Percentiles rank a stretch among this genome's conserved stretches.
Evolutionary conservation across 1,284 basidiomycete genomes (phyloP).

Genomic region (Ustilago cynodontis): DNA sequence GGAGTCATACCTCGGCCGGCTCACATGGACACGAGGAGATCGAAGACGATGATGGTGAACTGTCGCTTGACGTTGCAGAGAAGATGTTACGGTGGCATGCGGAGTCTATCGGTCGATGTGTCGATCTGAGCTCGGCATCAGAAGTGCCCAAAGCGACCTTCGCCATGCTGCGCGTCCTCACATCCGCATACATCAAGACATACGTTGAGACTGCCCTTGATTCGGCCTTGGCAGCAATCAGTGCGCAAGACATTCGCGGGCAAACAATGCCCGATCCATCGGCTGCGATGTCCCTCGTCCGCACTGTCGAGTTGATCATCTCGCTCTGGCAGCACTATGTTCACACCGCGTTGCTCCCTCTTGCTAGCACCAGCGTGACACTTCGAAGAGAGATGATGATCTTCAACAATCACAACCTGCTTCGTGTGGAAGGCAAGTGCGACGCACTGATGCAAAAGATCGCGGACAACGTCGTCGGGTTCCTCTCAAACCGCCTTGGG

Average conservation of each 20-base stretch:
- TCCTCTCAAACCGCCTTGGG: constrained; percentile 77
- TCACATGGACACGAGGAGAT: constrained; percentile 30
- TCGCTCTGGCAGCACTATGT: constrained; percentile 98
- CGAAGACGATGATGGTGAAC: constrained; percentile 58
- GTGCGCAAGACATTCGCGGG: constrained; percentile 75
- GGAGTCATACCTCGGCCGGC: constrained; percentile 11
- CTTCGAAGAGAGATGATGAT: constrained; percentile 91
- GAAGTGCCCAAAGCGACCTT: constrained; percentile 85
- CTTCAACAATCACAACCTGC: constrained; percentile 90
- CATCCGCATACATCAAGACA: constrained; percentile 85
- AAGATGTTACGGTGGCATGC: constrained; percentile 69
- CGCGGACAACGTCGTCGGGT: constrained; percentile 75
- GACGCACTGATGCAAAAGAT: constrained; percentile 86
- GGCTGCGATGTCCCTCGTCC: constrained; percentile 74
- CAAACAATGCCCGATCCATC: constrained; percentile 79
- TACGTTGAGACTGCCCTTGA: constrained; percentile 93
- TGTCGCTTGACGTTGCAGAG: constrained; percentile 63
- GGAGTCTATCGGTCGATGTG: constrained; percentile 68
- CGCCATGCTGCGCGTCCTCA: constrained; percentile 84
- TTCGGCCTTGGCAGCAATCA: constrained; percentile 81
- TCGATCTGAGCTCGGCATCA: constrained; percentile 61
- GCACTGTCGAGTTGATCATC: constrained; percentile 86
- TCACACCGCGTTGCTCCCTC: constrained; percentile 87
- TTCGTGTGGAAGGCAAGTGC: constrained; percentile 85
- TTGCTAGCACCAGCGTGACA: constrained; percentile 86